Percentiles rank a stretch among this genome's conserved stretches.
phyloP scores from a whole-genome alignment of 495 filamentous ascomycete species.

The Tuber magnatum region DNA sequence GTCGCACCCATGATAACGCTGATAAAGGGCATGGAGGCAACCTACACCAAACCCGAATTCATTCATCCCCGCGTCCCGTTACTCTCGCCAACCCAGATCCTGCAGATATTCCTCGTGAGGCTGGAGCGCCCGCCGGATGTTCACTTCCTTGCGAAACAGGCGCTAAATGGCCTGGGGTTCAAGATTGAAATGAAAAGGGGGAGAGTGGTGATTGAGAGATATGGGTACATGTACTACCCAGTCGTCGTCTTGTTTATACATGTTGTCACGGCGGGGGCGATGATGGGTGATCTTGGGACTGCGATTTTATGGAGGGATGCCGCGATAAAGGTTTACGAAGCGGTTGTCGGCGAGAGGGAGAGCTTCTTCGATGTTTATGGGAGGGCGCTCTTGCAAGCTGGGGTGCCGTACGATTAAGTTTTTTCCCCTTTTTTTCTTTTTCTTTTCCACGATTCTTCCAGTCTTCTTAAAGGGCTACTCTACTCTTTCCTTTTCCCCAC shows the following conservation, averaged over 20 bases:
- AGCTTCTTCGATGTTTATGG: conserved; percentile 11
- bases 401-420: not conserved
- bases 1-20: not conserved
- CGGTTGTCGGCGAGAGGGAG: conserved; percentile 7
- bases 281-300: not conserved
- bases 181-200: not conserved
- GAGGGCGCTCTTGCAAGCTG: not conserved
- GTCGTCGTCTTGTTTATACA: not conserved
- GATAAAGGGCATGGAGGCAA: conserved; percentile 5
- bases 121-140: not conserved
- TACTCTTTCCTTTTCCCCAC: not conserved
- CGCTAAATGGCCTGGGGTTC: conserved; percentile 14
- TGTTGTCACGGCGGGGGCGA: not conserved
- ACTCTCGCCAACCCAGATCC: not conserved
- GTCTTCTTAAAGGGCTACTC: not conserved
- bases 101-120: not conserved
- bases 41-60: conserved; percentile 14
- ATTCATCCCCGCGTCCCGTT: conserved; percentile 15
- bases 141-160: not conserved
- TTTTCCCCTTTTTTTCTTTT: not conserved
- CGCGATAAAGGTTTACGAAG: conserved; percentile 15
- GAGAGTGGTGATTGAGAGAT: not conserved
- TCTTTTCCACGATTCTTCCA: not conserved
- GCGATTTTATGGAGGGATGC: conserved; percentile 11
- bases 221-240: not conserved